These are phyloP conservation scores for Suillus spraguei DNA, from an alignment of 768 basidiomycete species.

Conservation along the genomic window DNA sequence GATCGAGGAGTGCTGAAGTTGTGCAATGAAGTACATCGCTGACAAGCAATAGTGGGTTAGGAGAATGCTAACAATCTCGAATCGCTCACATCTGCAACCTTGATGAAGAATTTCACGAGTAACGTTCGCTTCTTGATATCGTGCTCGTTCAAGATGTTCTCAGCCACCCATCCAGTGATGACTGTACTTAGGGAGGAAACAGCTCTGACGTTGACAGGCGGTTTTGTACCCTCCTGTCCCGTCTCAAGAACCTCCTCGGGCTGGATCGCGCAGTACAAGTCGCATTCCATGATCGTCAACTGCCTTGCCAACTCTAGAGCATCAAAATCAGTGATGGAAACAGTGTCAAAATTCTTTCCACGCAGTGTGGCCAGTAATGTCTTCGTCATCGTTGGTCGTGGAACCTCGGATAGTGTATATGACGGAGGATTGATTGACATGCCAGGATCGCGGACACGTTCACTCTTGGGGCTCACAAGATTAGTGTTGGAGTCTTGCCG, in stretches of 20 bases:
- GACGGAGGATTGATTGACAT: slow-evolving; percentile 70
- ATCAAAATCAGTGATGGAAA: slow-evolving; percentile 90
- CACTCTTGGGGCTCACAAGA: slow-evolving; percentile 57
- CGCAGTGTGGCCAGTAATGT: slow-evolving; percentile 68
- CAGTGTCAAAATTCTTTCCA: slow-evolving; percentile 59
- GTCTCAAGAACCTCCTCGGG: slow-evolving; percentile 89
- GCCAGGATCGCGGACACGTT: slow-evolving; percentile 73
- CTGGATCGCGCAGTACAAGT: slow-evolving; percentile 81
- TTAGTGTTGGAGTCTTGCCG: slow-evolving; percentile 51
- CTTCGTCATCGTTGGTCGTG: slow-evolving; percentile 87
- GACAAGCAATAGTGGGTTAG: slow-evolving; percentile 17
- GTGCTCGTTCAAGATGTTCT: slow-evolving; percentile 87
- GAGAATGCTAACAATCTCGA: slow-evolving; percentile 11
- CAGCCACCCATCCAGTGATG: slow-evolving; percentile 95
- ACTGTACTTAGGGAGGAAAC: slow-evolving; percentile 88
- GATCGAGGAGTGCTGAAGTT: slow-evolving; percentile 95
- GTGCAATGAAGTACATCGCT: slow-evolving; percentile 83
- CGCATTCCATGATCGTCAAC: slow-evolving; percentile 91
- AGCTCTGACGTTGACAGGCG: slow-evolving; percentile 74
- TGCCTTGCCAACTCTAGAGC: slow-evolving; percentile 91
- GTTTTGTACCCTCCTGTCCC: slow-evolving; percentile 67
- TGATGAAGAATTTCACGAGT: slow-evolving; percentile 91
- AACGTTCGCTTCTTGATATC: slow-evolving; percentile 83
- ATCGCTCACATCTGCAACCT: slow-evolving; percentile 80
- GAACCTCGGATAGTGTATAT: slow-evolving; percentile 63